A percentile compares a stretch with the other conserved stretches of the same genome.
Conservation (phyloP, 1,284 basidiomycete species). For the Gymnopus androsaceus region DNA sequence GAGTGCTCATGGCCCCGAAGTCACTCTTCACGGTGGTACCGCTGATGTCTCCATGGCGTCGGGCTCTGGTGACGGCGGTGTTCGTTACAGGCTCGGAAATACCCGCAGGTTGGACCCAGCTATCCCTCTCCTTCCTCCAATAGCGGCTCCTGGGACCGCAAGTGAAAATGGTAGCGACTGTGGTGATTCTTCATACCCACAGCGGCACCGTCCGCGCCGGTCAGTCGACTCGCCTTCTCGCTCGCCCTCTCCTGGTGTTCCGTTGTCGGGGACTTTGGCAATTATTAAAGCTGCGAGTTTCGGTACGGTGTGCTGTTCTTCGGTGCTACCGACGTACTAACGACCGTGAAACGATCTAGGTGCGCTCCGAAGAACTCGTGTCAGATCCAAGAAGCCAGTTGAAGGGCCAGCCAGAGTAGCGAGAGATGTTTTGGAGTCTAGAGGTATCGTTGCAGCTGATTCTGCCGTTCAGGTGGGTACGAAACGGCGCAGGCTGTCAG, state of each 20-base stretch:
- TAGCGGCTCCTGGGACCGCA: slow-evolving; percentile 34
- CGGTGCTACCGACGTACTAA: no score
- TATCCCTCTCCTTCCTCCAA: slow-evolving; percentile 51
- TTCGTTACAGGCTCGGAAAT: slow-evolving; percentile 64
- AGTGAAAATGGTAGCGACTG: slow-evolving; percentile 59
- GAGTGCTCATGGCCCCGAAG: slow-evolving; percentile 48
- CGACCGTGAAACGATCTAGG: no score
- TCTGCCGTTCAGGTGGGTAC: slow-evolving; percentile 55
- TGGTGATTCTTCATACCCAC: slow-evolving; percentile 49
- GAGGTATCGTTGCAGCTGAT: slow-evolving; percentile 70
- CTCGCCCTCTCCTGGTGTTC: slow-evolving; percentile 69
- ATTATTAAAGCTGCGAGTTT: slow-evolving; percentile 87
- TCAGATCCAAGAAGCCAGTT: slow-evolving; percentile 64
- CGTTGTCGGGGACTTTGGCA: slow-evolving; percentile 76
- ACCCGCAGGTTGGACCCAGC: slow-evolving; percentile 48
- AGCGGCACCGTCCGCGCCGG: slow-evolving; percentile 44
- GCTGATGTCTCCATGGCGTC: slow-evolving; percentile 73
- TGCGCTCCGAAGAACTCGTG: slow-evolving; percentile 73
- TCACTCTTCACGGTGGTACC: slow-evolving; percentile 70
- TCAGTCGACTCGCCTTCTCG: slow-evolving; percentile 54
- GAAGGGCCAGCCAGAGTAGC: slow-evolving; percentile 76
- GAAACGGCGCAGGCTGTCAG: slow-evolving; percentile 48
- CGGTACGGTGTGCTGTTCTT: no score
- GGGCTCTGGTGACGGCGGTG: slow-evolving; percentile 43
- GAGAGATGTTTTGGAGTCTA: slow-evolving; percentile 73